Evolutionary conservation across 169 alveolate species (phyloP), one percentile per base, ranked within the genome.

Genomic region (Besnoitia besnoiti): DNA sequence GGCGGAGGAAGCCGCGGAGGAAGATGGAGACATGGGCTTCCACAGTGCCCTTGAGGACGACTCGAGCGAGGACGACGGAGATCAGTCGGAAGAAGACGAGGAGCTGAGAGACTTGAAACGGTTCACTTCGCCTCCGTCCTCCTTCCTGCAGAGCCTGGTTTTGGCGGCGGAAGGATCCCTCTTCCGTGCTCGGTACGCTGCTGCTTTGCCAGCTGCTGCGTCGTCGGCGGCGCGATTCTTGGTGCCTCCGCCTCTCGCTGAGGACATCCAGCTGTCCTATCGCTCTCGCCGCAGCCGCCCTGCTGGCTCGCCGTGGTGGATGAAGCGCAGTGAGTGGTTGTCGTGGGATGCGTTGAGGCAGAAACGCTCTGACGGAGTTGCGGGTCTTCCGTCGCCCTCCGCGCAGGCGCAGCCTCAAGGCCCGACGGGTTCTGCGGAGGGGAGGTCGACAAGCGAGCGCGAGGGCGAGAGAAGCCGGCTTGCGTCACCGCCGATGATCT

Each of bases 261-360:
- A 91, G 47, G 46, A 50, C 80, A 46, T 21, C 89, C 94, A 91
- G 55, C 49, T 84, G 85, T 77, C 61, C 73, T 82, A 85, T 61
- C 91, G 79, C 47, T 67, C 51, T 61, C 91, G 94, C 37, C 91
- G 94, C 40, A 55, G 49, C 75, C 94, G 91, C 7, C 89, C 89
- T 73, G 51, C 67, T 7, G 91, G 91, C 40, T 62, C 90, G 42
- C 75, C 89, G 24, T 91, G 94, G 94, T 91, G 94, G 94, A 82
- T 91, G 88, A 91, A 91, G 89, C 85, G 94, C 51, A 91, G 94
- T 89, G 94, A 91, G 82, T 85, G 67, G 73, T 46, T 39, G n/a
- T 59, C 27, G 50, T 85, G 88, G 91, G 47, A 12, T 39, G 82
- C 89, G n/a, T n/a, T 73, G 44, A 10, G 82, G 82, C 82, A 35